phyloP scores from a whole-genome alignment of 2,329 filamentous ascomycete species.

The Botrytis porri region DNA sequence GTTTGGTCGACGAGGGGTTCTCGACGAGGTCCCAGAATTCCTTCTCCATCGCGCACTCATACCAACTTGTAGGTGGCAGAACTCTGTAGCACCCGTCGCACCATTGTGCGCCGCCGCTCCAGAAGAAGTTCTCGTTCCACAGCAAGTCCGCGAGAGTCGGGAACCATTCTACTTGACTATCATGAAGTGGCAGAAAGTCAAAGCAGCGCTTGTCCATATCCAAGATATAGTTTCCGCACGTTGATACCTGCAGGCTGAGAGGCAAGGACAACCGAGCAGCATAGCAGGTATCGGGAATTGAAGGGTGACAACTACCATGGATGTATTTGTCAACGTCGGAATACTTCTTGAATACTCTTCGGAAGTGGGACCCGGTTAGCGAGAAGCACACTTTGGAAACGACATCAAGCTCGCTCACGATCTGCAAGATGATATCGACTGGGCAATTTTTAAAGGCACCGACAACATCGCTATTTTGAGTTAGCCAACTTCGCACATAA shows the following conservation, averaged over 20 bases:
- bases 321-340: not conserved
- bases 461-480: not conserved
- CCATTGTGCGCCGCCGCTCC: not conserved
- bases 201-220: not conserved
- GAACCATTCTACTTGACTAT: not conserved
- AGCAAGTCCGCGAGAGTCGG: not conserved
- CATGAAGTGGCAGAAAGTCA: not conserved
- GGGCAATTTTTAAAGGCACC: not conserved
- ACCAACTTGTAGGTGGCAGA: not conserved
- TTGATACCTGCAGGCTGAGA: not conserved
- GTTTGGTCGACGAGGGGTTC: not conserved
- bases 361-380: not conserved
- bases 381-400: constrained; percentile 2
- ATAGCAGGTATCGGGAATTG: not conserved
- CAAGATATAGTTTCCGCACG: not conserved
- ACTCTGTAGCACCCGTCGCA: not conserved
- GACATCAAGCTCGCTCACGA: not conserved
- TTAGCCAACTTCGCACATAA: not conserved
- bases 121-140: not conserved
- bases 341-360: not conserved
- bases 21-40: not conserved
- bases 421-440: not conserved
- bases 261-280: not conserved
- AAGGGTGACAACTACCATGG: not conserved
- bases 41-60: not conserved